Percentiles rank a stretch among this genome's conserved stretches.
phyloP scores from a whole-genome alignment of 768 basidiomycete genomes.

The Amanita thiersii region DNA sequence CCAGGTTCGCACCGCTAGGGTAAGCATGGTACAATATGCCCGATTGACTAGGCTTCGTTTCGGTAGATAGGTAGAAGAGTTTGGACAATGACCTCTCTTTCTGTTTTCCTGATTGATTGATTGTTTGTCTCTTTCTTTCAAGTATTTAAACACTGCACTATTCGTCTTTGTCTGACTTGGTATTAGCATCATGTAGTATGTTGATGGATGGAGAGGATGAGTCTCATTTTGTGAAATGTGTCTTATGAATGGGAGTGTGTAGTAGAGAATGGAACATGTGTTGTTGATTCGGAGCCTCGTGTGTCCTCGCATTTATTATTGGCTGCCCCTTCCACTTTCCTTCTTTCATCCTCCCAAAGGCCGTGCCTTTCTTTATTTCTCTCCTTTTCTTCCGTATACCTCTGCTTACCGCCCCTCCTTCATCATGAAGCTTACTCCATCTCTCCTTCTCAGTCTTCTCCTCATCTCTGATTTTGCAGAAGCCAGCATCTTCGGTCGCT shows the following conservation, averaged over 20 bases:
- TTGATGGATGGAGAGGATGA: too few relatives aligned
- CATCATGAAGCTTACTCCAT: slow-evolving; percentile 19
- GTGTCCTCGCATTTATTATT: slow-evolving; percentile 14
- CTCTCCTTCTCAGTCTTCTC: slow-evolving; percentile 26
- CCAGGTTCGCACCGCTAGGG: slow-evolving; percentile 49
- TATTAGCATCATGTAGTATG: too few relatives aligned
- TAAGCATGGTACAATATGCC: too few relatives aligned
- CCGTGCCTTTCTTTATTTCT: slow-evolving; percentile 3
- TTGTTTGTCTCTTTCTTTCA: too few relatives aligned
- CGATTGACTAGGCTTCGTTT: too few relatives aligned
- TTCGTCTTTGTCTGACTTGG: too few relatives aligned
- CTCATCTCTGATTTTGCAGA: slow-evolving; percentile 22
- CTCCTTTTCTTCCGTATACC: slow-evolving; percentile 5
- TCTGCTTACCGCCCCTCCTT: slow-evolving; percentile 17
- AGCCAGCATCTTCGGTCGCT: slow-evolving; percentile 28
- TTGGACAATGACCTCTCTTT: slow-evolving; percentile 4
- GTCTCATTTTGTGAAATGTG: too few relatives aligned
- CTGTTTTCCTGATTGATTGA: too few relatives aligned
- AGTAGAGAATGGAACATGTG: too few relatives aligned
- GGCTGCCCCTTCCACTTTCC: slow-evolving; percentile 11
- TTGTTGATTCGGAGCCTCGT: too few relatives aligned
- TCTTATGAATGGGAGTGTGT: too few relatives aligned
- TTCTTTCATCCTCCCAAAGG: slow-evolving; percentile 6
- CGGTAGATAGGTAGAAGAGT: background rate
- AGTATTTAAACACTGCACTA: too few relatives aligned